A percentile compares a stretch with the other conserved stretches of the same genome.
Evolutionary conservation across 371 early-diverging fungal species (phyloP).

Genomic region (Encephalitozoon cuniculi): DNA sequence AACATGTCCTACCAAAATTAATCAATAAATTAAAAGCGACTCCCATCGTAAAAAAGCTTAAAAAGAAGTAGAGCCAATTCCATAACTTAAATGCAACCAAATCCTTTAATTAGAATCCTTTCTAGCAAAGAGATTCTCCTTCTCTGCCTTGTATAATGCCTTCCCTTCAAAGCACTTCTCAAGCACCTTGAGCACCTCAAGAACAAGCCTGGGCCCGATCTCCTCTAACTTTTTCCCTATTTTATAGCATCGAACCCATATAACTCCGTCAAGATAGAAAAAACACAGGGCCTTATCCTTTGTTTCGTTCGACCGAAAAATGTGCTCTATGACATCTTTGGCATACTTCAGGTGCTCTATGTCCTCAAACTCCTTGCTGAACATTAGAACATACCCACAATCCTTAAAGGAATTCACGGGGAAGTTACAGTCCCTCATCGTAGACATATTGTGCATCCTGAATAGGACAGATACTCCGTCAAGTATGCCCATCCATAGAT

Average conservation of each 20-base stretch:
- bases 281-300: slow-evolving; percentile 48
- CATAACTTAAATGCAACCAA: background rate
- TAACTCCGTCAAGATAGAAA: slow-evolving; percentile 31
- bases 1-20: background rate
- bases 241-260: slow-evolving; percentile 42
- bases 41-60: background rate
- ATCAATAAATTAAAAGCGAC: background rate
- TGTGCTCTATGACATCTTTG: slow-evolving; percentile 18
- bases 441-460: slow-evolving; percentile 13
- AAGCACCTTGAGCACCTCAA: slow-evolving; percentile 44
- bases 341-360: slow-evolving; percentile 16
- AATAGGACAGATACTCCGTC: slow-evolving; percentile 36
- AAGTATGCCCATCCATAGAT: slow-evolving; percentile 35
- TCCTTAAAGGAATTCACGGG: slow-evolving; percentile 32
- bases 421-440: slow-evolving; percentile 35
- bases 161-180: slow-evolving; percentile 40
- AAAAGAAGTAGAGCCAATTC: background rate
- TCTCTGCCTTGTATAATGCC: background rate
- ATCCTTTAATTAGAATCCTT: background rate
- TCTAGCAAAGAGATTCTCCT: background rate
- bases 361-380: slow-evolving; percentile 49
- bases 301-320: slow-evolving; percentile 20
- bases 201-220: slow-evolving; percentile 52
- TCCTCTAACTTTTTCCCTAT: slow-evolving; percentile 35
- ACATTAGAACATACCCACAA: slow-evolving; percentile 40